A percentile compares a stretch with the other conserved stretches of the same genome.
Evolutionary conservation across 2,329 filamentous ascomycete genomes (phyloP).

Genomic region (Furcasterigmium furcatum): DNA sequence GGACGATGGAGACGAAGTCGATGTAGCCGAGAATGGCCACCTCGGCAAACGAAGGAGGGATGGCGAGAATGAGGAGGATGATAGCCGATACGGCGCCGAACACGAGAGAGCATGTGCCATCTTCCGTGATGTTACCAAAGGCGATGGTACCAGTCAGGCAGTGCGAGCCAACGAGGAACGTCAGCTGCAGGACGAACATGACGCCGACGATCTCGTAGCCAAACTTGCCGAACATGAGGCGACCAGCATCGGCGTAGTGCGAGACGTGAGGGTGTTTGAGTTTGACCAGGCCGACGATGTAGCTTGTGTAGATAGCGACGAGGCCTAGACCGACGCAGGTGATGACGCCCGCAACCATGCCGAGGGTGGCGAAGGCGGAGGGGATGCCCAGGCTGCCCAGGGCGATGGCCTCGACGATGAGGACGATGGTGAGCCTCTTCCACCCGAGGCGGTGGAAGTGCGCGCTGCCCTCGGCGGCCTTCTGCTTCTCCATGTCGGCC

Average conservation of each 20-base stretch:
- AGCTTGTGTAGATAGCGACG: slow-evolving; percentile 35
- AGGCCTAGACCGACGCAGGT: slow-evolving; percentile 28
- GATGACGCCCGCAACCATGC: slow-evolving; percentile 43
- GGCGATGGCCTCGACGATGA: slow-evolving; percentile 56
- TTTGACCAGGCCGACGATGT: slow-evolving; percentile 41
- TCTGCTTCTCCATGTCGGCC: slow-evolving; percentile 42
- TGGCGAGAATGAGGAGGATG: slow-evolving; percentile 39
- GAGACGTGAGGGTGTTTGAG: slow-evolving; percentile 52
- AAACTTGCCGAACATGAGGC: slow-evolving; percentile 55
- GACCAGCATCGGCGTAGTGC: slow-evolving; percentile 66
- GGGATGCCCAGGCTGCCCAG: slow-evolving; percentile 51
- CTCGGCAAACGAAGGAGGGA: slow-evolving; percentile 46
- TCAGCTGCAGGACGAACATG: slow-evolving; percentile 60
- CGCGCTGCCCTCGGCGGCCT: slow-evolving; percentile 38
- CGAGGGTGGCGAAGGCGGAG: slow-evolving; percentile 47
- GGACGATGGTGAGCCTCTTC: slow-evolving; percentile 52
- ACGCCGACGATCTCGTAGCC: slow-evolving; percentile 61
- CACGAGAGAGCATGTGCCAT: slow-evolving; percentile 43
- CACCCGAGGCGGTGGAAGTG: slow-evolving; percentile 52
- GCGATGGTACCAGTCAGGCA: slow-evolving; percentile 68
- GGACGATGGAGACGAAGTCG: slow-evolving; percentile 59
- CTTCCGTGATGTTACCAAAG: slow-evolving; percentile 60
- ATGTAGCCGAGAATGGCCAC: slow-evolving; percentile 47
- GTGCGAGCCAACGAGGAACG: slow-evolving; percentile 71
- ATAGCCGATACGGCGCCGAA: slow-evolving; percentile 43